These are phyloP conservation scores for Metschnikowia picachoensis DNA, from an alignment of 805 yeast species.

Conservation along the genomic window DNA sequence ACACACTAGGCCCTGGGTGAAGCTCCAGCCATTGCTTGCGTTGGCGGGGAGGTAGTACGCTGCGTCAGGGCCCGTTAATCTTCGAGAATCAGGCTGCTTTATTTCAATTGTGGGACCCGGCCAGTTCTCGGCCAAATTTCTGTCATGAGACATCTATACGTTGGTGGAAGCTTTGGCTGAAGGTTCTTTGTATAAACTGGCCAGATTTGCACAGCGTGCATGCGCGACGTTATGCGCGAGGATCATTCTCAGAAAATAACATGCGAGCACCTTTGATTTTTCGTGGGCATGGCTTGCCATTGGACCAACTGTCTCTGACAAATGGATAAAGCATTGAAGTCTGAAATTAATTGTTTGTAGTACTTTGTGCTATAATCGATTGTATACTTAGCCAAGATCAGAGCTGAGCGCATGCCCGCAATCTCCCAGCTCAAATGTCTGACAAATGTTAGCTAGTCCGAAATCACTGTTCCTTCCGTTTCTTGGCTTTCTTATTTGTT, in stretches of 20 bases:
- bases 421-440: slow-evolving; percentile 4
- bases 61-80: slow-evolving; percentile 5
- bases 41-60: slow-evolving; percentile 2
- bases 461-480: slow-evolving; percentile 4
- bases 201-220: too few species aligned
- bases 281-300: too few species aligned
- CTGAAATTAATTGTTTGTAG: too few species aligned
- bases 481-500: slow-evolving; percentile 6
- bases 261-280: too few species aligned
- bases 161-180: too few species aligned
- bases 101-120: neutral
- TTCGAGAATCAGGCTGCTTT: slow-evolving; percentile 1
- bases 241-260: too few species aligned
- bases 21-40: slow-evolving; percentile 47
- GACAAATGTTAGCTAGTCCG: neutral
- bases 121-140: neutral
- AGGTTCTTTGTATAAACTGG: too few species aligned
- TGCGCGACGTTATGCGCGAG: too few species aligned
- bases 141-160: slow-evolving; percentile 1
- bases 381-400: too few species aligned
- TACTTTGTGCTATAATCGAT: too few species aligned
- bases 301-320: too few species aligned
- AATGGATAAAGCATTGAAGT: too few species aligned
- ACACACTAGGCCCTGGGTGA: slow-evolving; percentile 68
- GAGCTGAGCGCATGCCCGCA: slow-evolving; percentile 3